Percentiles rank a stretch among this genome's conserved stretches.
Evolutionary conservation across 768 basidiomycete species (phyloP).

Genomic region (Suillus americanus): DNA sequence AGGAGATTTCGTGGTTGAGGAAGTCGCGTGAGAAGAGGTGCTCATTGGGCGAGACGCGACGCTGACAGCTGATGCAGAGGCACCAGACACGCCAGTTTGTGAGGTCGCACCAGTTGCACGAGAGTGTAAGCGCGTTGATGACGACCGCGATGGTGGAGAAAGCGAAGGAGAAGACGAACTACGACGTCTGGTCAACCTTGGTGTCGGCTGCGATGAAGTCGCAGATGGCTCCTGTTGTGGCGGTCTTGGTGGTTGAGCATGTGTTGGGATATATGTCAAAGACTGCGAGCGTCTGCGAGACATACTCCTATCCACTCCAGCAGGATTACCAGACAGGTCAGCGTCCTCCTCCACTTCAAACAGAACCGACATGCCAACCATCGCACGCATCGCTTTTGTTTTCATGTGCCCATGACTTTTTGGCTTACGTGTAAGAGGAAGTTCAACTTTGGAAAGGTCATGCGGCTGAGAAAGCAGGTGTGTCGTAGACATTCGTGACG

Average conservation of each 20-base stretch:
- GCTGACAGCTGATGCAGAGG: conserved; percentile 2
- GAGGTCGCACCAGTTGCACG: conserved; percentile 1
- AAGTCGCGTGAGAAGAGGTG: conserved; percentile 11
- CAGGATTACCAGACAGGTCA: conserved; percentile 16
- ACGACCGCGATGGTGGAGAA: conserved; percentile 6
- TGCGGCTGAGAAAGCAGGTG: neutral
- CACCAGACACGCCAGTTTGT: conserved; percentile 10
- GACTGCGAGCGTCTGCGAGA: conserved; percentile 20
- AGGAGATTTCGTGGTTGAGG: conserved; percentile 31
- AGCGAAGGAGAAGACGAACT: conserved; percentile 31
- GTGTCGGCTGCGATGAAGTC: conserved; percentile 15
- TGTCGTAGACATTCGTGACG: neutral
- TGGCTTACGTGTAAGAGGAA: conserved; percentile 20
- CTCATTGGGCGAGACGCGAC: conserved; percentile 18
- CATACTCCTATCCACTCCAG: conserved; percentile 3
- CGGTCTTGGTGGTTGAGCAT: conserved; percentile 14
- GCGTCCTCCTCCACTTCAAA: conserved; percentile 53
- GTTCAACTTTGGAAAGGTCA: conserved; percentile 14
- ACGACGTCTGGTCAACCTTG: conserved; percentile 28
- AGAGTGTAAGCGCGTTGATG: conserved; percentile 3
- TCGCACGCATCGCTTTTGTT: conserved; percentile 39
- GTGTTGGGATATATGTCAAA: conserved; percentile 14
- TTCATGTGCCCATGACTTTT: conserved; percentile 23
- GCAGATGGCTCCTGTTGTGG: conserved; percentile 19
- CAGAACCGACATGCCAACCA: conserved; percentile 52